These are phyloP conservation scores for Starmerella khaoyaiensis DNA, from an alignment of 805 yeast species.

Conservation along the genomic window DNA sequence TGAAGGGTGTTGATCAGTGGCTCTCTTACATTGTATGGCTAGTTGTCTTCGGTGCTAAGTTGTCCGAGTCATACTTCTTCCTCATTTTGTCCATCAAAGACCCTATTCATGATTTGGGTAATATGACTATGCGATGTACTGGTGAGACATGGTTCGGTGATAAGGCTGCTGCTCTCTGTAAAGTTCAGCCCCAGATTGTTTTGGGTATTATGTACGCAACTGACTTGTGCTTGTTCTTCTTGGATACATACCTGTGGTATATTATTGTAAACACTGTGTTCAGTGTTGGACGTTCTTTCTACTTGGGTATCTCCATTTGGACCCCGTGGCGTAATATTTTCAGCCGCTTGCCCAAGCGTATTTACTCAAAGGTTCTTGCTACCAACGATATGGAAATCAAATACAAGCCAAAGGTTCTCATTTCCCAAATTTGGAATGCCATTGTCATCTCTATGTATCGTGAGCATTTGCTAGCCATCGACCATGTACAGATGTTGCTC, in stretches of 20 bases:
- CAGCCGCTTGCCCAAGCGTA: conserved; percentile 96
- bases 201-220: conserved; percentile 87
- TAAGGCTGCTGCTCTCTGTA: conserved; percentile 44
- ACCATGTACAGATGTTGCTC: conserved; percentile 91
- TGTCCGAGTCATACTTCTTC: conserved; percentile 82
- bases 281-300: conserved; percentile 96
- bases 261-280: conserved; percentile 86
- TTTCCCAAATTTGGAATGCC: conserved; percentile 98
- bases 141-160: conserved; percentile 86
- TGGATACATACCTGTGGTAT: conserved; percentile 99
- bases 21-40: conserved; percentile 88
- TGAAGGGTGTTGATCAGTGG: conserved; percentile 87
- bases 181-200: conserved; percentile 75
- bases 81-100: conserved; percentile 81
- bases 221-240: conserved; percentile 88
- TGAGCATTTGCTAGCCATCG: conserved; percentile 95
- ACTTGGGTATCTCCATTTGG: conserved; percentile 95
- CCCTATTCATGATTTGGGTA: conserved; percentile 81
- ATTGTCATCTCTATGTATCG: conserved; percentile 98
- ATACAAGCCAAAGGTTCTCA: conserved; percentile 95
- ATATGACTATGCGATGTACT: conserved; percentile 79
- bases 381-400: conserved; percentile 98
- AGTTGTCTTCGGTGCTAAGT: conserved; percentile 78
- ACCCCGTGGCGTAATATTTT: conserved; percentile 99
- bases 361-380: conserved; percentile 92